Percentiles rank a stretch among this genome's conserved stretches.
phyloP scores from a whole-genome alignment of 2,329 filamentous ascomycete species.

The Zymoseptoria ardabiliae region DNA sequence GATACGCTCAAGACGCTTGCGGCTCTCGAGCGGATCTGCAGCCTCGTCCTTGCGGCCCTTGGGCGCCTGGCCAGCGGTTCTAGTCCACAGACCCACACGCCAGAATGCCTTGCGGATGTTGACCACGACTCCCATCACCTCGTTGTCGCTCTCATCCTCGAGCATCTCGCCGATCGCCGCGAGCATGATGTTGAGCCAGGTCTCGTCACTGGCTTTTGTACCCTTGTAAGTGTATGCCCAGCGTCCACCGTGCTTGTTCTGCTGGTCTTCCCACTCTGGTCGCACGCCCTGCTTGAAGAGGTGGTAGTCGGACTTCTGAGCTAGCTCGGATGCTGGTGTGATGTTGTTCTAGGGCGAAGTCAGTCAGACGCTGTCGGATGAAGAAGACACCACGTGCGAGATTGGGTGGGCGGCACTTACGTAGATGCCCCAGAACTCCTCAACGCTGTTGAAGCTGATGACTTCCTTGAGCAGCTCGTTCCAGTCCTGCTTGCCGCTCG shows the following conservation, averaged over 20 bases:
- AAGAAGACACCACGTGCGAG: background rate
- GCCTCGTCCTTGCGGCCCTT: conserved; percentile 56
- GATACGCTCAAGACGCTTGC: conserved; percentile 75
- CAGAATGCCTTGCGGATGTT: conserved; percentile 98
- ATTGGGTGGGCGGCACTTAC: conserved; percentile 51
- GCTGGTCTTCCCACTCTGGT: conserved; percentile 95
- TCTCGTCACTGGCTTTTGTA: conserved; percentile 89
- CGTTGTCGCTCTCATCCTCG: conserved; percentile 86
- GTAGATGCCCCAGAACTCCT: conserved; percentile 99
- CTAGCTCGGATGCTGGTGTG: conserved; percentile 86
- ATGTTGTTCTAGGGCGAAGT: conserved; percentile 76
- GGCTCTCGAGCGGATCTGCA: conserved; percentile 61
- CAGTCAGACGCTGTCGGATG: conserved; percentile 9
- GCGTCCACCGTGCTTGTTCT: conserved; percentile 99
- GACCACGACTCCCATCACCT: conserved; percentile 98
- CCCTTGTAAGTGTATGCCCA: conserved; percentile 99
- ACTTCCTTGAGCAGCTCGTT: conserved; percentile 96
- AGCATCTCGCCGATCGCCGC: conserved; percentile 95
- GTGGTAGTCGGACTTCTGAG: conserved; percentile 97
- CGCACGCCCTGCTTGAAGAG: conserved; percentile 97
- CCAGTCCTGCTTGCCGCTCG: conserved; percentile 95
- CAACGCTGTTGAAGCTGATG: conserved; percentile 95
- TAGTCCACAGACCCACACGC: conserved; percentile 95
- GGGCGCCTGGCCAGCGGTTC: conserved; percentile 72
- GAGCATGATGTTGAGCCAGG: conserved; percentile 97